phyloP scores from a whole-genome alignment of 1,284 basidiomycete species.

The Gomphus bonarii region DNA sequence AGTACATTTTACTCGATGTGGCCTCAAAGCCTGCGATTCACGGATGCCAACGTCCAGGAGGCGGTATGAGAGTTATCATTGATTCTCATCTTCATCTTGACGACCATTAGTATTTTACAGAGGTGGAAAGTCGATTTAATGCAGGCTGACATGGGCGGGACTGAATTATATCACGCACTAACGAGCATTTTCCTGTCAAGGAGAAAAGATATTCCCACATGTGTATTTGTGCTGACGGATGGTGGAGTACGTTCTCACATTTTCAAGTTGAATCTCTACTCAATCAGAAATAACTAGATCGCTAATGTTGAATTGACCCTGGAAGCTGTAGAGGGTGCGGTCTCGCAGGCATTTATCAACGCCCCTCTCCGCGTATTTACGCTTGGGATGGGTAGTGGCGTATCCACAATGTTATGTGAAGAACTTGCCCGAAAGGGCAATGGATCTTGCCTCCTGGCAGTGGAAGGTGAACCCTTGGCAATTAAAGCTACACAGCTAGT shows the following conservation, averaged over 20 bases:
- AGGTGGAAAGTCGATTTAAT: neutral
- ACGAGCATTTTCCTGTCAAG: neutral
- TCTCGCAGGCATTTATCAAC: neutral
- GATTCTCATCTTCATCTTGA: too few relatives aligned
- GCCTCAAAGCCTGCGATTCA: constrained; percentile 25
- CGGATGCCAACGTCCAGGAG: constrained; percentile 10
- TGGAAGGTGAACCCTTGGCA: constrained; percentile 32
- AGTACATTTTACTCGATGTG: constrained; percentile 24
- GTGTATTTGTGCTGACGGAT: constrained; percentile 44
- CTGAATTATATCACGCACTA: constrained; percentile 4
- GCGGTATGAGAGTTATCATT: neutral
- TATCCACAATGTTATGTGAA: constrained; percentile 41
- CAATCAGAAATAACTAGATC: neutral
- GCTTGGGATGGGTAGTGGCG: constrained; percentile 41
- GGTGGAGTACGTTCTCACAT: constrained; percentile 27
- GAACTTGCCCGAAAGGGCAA: too few relatives aligned
- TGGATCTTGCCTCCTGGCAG: too few relatives aligned
- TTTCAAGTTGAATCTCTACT: constrained; percentile 14
- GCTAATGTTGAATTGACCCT: neutral
- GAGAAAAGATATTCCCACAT: constrained; percentile 25
- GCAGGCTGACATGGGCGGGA: constrained; percentile 8
- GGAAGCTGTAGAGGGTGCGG: neutral
- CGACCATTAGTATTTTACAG: neutral
- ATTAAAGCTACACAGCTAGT: constrained; percentile 39
- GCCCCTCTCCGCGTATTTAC: constrained; percentile 35